Base-by-base conservation (phyloP, 306 rosid species). In the Alnus rubra region DNA sequence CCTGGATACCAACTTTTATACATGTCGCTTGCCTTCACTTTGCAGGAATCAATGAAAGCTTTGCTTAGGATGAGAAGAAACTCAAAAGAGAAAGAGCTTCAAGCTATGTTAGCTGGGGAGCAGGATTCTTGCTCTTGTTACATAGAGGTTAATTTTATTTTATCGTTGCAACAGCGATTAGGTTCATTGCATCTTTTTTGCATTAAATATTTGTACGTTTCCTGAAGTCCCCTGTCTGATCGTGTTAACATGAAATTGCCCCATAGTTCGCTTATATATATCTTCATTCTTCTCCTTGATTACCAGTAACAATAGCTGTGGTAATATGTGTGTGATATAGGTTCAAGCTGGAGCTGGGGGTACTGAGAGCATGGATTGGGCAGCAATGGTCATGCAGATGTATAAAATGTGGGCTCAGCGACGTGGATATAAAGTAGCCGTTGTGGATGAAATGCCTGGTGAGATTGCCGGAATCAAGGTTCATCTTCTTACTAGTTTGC, bases 321-420 rank as follows among this genome's bases (percentile, higher is more conserved):
- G 28, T 62, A 74, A 49, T 67, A 80, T 58, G 19, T 28, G 45
- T 45, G n/a, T 72, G 15, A 59, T 72, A 42, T 80, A 95, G 99
- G 97, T 95, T 73, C 99, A 95, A 84, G 90, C 97, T 77, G 99
- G 99, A 72, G 99, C 97, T 73, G 99, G 99, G 73, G 99, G 99
- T 65, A 95, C 97, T 47, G 99, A 93, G 89, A 93, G 98, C 85
- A 93, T 91, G 93, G 99, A 95, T 84, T 95, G 99, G 99, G 98
- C 98, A 74, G 84, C 97, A 42, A 95, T 93, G 98, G 86, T 95
- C 75, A 91, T 95, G 96, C 94, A 90, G 89, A 95, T 95, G 98
- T 95, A 95, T 72, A 91, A 90, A 81, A 56, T 85, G 81, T 95
- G 98, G 99, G 96, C 96, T 52, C 93, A 89, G 74, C 82, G 73